phyloP scores from a whole-genome alignment of 2,329 filamentous ascomycete species.

The Diplodia scrobiculata region DNA sequence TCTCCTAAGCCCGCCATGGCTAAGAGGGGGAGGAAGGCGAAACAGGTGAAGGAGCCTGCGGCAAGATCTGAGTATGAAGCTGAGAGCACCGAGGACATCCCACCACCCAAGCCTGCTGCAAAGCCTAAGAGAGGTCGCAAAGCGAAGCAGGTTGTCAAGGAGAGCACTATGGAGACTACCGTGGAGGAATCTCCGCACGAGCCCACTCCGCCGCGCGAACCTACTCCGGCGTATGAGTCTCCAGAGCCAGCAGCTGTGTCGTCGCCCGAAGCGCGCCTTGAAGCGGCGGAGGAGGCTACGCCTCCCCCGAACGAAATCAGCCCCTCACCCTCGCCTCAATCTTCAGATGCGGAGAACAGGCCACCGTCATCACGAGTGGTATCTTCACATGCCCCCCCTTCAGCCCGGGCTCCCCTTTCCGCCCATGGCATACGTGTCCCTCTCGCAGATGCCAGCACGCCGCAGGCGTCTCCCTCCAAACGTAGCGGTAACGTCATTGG shows the following conservation, averaged over 20 bases:
- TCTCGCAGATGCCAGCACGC: conserved; percentile 48
- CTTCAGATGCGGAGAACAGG: conserved; percentile 78
- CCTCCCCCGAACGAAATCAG: conserved; percentile 40
- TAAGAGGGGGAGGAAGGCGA: conserved; percentile 30
- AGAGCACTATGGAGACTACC: conserved; percentile 23
- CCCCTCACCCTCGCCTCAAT: conserved; percentile 70
- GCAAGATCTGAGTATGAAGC: neutral
- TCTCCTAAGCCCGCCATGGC: conserved; percentile 27
- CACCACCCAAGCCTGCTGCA: conserved; percentile 30
- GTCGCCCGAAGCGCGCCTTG: neutral
- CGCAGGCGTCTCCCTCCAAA: conserved; percentile 46
- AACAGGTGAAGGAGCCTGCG: conserved; percentile 28
- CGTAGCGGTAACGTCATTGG: conserved; percentile 50
- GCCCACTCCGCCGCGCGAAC: neutral
- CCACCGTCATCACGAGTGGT: conserved; percentile 68
- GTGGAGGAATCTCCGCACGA: neutral
- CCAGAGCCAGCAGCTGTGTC: neutral
- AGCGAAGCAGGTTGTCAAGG: conserved; percentile 30
- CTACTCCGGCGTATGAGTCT: conserved; percentile 1
- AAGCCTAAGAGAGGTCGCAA: conserved; percentile 33
- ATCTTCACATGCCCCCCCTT: conserved; percentile 35
- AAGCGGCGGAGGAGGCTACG: neutral
- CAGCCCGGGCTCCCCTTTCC: conserved; percentile 24
- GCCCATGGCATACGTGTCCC: conserved; percentile 31
- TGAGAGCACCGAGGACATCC: neutral